A percentile compares a stretch with the other conserved stretches of the same genome.
Evolutionary conservation across 1,284 basidiomycete genomes (phyloP).

Genomic region (Pseudozyma sp.): DNA sequence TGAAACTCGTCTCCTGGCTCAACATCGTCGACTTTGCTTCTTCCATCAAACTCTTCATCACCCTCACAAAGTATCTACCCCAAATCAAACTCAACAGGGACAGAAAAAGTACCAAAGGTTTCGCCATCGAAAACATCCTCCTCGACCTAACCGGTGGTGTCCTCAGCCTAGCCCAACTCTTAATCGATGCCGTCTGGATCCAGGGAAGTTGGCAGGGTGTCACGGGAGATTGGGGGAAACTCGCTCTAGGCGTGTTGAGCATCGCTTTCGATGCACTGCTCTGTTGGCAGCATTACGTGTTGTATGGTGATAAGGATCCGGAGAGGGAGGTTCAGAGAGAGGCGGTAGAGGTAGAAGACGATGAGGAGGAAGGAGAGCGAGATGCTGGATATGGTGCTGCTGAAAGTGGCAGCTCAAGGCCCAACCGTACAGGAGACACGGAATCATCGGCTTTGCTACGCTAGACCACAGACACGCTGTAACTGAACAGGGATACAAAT

Average conservation of each 20-base stretch:
- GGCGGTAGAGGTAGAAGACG: conserved; percentile 1
- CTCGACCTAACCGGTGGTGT: conserved; percentile 69
- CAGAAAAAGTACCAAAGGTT: conserved; percentile 69
- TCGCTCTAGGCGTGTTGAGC: conserved; percentile 68
- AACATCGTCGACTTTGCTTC: conserved; percentile 57
- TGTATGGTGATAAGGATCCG: conserved; percentile 51
- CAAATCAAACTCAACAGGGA: conserved; percentile 67
- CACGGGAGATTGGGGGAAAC: conserved; percentile 65
- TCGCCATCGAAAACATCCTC: conserved; percentile 69
- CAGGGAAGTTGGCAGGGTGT: conserved; percentile 62
- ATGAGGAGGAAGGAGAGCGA: background rate
- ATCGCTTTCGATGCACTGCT: conserved; percentile 69
- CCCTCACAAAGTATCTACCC: conserved; percentile 66
- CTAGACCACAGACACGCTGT: conserved; percentile 1
- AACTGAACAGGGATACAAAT: background rate
- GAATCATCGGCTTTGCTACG: conserved; percentile 16
- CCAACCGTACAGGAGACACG: background rate
- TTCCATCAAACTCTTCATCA: conserved; percentile 69
- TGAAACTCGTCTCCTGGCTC: conserved; percentile 30
- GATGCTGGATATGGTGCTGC: background rate
- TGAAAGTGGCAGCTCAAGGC: background rate
- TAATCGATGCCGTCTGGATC: conserved; percentile 59
- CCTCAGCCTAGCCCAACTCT: conserved; percentile 62
- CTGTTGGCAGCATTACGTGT: conserved; percentile 69
- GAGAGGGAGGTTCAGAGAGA: background rate